These are phyloP conservation scores for Cucurbita pepo DNA, from an alignment of 306 rosid genomes.

Conservation along the genomic window DNA sequence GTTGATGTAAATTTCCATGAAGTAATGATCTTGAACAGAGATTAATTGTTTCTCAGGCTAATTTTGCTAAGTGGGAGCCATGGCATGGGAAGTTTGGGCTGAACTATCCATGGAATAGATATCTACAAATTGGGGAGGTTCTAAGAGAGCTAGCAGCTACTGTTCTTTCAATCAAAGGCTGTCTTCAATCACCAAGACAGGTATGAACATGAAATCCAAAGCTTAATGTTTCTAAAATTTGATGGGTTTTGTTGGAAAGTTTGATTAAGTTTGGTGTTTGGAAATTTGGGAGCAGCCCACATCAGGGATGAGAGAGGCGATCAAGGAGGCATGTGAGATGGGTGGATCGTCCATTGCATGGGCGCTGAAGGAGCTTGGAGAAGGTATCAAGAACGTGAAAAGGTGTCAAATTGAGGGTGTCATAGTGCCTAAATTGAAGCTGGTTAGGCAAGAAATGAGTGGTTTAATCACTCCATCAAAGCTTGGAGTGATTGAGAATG, in stretches of 20 bases:
- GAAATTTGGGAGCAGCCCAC: conserved; percentile 13
- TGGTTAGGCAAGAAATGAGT: conserved; percentile 29
- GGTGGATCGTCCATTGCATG: conserved; percentile 26
- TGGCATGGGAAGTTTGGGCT: conserved; percentile 95
- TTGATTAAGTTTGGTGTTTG: background rate
- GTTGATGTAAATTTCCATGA: too few species aligned
- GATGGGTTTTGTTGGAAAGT: background rate
- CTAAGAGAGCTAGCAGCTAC: conserved; percentile 57
- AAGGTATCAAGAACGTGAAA: conserved; percentile 46
- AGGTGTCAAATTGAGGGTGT: conserved; percentile 17
- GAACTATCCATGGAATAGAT: conserved; percentile 66
- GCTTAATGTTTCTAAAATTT: too few species aligned
- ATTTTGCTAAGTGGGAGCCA: conserved; percentile 93
- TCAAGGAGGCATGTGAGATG: conserved; percentile 30
- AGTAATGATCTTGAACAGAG: background rate
- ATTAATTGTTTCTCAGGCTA: conserved; percentile 31
- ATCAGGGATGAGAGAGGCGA: conserved; percentile 10
- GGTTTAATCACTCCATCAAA: conserved; percentile 15
- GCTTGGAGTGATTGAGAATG: conserved; percentile 17
- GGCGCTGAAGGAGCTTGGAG: conserved; percentile 53
- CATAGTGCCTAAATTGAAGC: conserved; percentile 31
- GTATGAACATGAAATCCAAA: conserved; percentile 8
- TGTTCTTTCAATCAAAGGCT: conserved; percentile 26
- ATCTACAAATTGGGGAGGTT: conserved; percentile 51
- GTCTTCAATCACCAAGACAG: conserved; percentile 51